phyloP scores from a whole-genome alignment of 176 grass and related monocot species.

The Areca catechu region DNA sequence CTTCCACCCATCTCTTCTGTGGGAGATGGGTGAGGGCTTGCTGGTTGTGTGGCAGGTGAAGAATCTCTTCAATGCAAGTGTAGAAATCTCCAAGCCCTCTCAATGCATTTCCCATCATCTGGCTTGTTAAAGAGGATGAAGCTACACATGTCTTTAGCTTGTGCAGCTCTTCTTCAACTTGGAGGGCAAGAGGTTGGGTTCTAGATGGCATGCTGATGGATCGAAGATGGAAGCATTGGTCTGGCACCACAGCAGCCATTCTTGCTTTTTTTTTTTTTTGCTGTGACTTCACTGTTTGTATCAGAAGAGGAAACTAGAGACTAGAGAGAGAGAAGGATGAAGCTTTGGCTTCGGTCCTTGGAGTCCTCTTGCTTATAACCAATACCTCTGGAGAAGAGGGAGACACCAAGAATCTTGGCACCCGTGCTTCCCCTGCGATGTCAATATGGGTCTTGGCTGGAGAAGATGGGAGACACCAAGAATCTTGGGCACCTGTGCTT shows the following conservation, averaged over 20 bases:
- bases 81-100: neutral
- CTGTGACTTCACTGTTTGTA: no score
- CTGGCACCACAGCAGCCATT: neutral
- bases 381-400: no score
- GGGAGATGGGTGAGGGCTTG: neutral
- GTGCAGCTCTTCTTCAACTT: neutral
- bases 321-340: neutral
- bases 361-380: no score
- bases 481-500: no score
- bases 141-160: neutral
- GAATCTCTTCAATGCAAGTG: neutral
- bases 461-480: no score
- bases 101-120: neutral
- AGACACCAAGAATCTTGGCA: no score
- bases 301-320: no score
- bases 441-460: no score
- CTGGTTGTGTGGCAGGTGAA: neutral
- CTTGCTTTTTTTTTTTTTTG: no score
- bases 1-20: neutral
- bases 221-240: constrained; percentile 6
- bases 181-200: neutral
- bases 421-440: no score
- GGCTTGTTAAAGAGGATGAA: neutral
- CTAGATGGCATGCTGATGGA: neutral
- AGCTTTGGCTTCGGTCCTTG: no score